These are phyloP conservation scores for Fusarium mundagurra DNA, from an alignment of 2,329 filamentous ascomycete genomes.

Conservation along the genomic window DNA sequence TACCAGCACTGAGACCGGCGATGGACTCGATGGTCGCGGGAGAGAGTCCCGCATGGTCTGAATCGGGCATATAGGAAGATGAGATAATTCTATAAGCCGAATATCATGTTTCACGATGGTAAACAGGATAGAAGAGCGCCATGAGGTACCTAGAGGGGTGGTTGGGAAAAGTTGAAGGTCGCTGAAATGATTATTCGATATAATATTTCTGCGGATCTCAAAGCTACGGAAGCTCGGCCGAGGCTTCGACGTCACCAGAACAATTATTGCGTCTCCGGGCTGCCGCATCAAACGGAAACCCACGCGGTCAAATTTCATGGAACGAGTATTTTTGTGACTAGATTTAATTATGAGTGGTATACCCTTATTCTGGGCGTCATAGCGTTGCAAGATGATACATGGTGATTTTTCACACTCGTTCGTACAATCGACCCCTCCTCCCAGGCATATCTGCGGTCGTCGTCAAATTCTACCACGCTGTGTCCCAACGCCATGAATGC, in stretches of 20 bases:
- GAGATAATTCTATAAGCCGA: constrained; percentile 7
- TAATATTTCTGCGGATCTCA: constrained; percentile 28
- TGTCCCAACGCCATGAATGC: constrained; percentile 44
- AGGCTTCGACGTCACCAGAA: constrained; percentile 32
- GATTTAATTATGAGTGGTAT: constrained; percentile 39
- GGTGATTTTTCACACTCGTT: constrained; percentile 24
- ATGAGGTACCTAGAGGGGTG: not conserved
- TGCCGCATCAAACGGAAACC: constrained; percentile 21
- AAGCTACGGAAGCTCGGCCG: constrained; percentile 24
- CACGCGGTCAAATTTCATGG: not conserved
- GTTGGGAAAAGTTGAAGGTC: not conserved
- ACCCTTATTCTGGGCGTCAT: constrained; percentile 22
- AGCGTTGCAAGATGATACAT: constrained; percentile 40
- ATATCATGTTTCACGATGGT: constrained; percentile 40
- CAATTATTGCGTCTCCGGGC: not conserved
- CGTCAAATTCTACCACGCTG: constrained; percentile 26
- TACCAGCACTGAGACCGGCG: constrained; percentile 89
- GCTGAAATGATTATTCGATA: constrained; percentile 24
- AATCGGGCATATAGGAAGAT: constrained; percentile 55
- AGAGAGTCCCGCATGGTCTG: constrained; percentile 69
- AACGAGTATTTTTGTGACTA: not conserved
- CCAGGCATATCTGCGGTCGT: constrained; percentile 28
- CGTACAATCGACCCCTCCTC: constrained; percentile 36
- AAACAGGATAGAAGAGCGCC: not conserved
- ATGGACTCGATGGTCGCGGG: constrained; percentile 86